Evolutionary conservation across 352 stramenopile species (phyloP).

Genomic region (Saprolegnia diclina): DNA sequence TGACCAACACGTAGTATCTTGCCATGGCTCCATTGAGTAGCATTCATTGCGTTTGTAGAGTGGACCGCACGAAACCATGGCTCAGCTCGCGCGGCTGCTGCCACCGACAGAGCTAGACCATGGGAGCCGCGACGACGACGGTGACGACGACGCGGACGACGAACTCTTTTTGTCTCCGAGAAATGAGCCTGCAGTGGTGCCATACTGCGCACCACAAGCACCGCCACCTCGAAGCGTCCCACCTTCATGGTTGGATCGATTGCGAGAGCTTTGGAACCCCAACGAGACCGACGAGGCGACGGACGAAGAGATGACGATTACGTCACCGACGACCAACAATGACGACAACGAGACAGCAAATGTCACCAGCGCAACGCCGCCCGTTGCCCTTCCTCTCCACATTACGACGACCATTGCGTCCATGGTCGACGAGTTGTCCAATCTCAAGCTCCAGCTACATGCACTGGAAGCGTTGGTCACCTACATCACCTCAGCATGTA

Average conservation of each 20-base stretch:
- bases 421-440: slow-evolving; percentile 9
- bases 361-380: background rate
- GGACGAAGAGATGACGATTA: background rate
- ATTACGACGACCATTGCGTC: slow-evolving; percentile 16
- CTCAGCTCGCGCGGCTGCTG: slow-evolving; percentile 3
- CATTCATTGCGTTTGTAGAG: background rate
- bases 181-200: background rate
- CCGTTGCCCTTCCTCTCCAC: background rate
- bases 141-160: background rate
- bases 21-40: background rate
- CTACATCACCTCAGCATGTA: background rate
- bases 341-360: background rate
- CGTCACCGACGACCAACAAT: background rate
- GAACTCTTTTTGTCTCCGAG: background rate
- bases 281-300: background rate
- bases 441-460: slow-evolving; percentile 23
- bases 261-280: background rate
- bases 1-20: background rate
- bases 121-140: background rate
- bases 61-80: background rate
- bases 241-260: background rate
- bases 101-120: background rate
- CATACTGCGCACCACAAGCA: background rate
- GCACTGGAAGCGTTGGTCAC: background rate
- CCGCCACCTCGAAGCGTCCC: background rate